phyloP scores from a whole-genome alignment of 1,284 basidiomycete genomes.

The Trametes sp. region DNA sequence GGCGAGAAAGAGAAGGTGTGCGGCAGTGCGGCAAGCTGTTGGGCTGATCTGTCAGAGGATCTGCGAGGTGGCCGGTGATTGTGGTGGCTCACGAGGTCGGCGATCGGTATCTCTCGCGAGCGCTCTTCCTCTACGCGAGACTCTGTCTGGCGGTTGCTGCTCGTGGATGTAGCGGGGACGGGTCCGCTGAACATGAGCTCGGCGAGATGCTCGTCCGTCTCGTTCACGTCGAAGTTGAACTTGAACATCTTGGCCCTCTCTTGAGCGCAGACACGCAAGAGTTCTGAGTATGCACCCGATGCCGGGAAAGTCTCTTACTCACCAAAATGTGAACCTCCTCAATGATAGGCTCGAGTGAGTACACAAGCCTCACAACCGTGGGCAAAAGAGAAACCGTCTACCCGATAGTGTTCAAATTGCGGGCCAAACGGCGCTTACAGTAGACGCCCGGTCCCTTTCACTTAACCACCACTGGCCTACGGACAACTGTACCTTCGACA shows the following conservation, averaged over 20 bases:
- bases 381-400: too few species aligned
- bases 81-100: constrained; percentile 44
- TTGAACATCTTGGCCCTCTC: constrained; percentile 53
- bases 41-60: constrained; percentile 19
- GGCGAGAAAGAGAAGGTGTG: constrained; percentile 69
- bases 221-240: constrained; percentile 61
- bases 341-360: too few species aligned
- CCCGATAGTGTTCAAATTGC: too few species aligned
- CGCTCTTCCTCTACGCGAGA: constrained; percentile 20
- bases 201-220: constrained; percentile 40
- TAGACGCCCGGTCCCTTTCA: too few species aligned
- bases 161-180: neutral
- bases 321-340: too few species aligned
- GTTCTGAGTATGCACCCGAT: too few species aligned
- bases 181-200: neutral
- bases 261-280: too few species aligned
- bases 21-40: constrained; percentile 62
- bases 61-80: neutral
- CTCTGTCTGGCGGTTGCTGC: neutral
- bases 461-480: too few species aligned
- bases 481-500: too few species aligned
- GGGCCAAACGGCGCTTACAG: too few species aligned
- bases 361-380: too few species aligned
- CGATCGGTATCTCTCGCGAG: constrained; percentile 44
- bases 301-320: too few species aligned